phyloP scores from a whole-genome alignment of 805 yeast species.

The Hanseniaspora meyeri region DNA sequence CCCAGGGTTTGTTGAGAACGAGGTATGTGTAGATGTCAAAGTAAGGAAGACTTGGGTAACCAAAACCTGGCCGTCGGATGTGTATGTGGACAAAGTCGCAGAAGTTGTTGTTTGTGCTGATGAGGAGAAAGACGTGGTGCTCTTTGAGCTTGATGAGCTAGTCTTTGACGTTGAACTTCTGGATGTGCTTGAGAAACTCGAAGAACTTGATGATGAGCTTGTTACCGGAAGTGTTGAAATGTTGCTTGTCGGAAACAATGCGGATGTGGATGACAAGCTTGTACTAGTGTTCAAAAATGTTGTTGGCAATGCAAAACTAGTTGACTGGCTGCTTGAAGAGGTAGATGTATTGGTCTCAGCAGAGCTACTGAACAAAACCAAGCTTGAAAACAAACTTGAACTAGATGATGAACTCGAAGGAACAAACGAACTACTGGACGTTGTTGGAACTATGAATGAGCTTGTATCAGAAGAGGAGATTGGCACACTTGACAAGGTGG shows the following conservation, averaged over 20 bases:
- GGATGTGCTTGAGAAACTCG: neutral
- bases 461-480: slow-evolving; percentile 4
- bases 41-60: slow-evolving; percentile 26
- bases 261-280: slow-evolving; percentile 13
- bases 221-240: slow-evolving; percentile 15
- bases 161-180: neutral
- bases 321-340: too few species aligned
- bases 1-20: slow-evolving; percentile 20
- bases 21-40: slow-evolving; percentile 23
- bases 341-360: slow-evolving; percentile 6
- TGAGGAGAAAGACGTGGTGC: neutral
- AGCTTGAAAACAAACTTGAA: neutral
- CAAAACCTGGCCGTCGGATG: slow-evolving; percentile 27
- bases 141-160: neutral
- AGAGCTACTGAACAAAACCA: slow-evolving; percentile 14
- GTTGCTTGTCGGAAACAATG: slow-evolving; percentile 13
- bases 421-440: slow-evolving; percentile 11
- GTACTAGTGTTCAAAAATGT: slow-evolving; percentile 8
- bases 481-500: neutral
- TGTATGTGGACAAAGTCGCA: slow-evolving; percentile 17
- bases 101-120: neutral
- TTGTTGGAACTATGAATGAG: neutral
- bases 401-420: slow-evolving; percentile 15
- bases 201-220: neutral
- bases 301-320: slow-evolving; percentile 20